phyloP scores from a whole-genome alignment of 139 green algal species.

The Tetradesmus obliquus region DNA sequence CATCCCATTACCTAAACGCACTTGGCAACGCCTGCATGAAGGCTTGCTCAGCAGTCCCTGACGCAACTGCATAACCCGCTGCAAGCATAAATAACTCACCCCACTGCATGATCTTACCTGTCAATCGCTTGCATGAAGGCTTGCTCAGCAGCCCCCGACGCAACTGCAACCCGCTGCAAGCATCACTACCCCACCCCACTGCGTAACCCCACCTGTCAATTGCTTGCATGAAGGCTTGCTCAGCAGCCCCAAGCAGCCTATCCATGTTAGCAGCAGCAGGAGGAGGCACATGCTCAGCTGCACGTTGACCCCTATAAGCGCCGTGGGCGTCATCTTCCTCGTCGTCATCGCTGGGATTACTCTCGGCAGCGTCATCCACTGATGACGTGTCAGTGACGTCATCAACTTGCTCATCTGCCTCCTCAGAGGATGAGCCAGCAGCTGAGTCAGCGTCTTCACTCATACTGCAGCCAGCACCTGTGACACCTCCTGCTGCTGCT shows the following conservation, averaged over 20 bases:
- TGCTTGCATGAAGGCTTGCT: background rate
- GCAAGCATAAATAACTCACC: no score
- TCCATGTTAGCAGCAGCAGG: conserved; percentile 1
- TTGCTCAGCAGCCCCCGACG: background rate
- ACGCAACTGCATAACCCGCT: no score
- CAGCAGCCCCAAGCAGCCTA: background rate
- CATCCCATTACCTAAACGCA: background rate
- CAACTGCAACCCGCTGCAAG: no score
- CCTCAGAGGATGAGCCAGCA: background rate
- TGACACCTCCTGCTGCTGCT: background rate
- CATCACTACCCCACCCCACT: no score
- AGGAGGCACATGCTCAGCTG: background rate
- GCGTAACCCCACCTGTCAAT: background rate
- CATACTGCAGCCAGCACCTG: background rate
- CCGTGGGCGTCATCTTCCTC: background rate
- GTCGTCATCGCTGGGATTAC: background rate
- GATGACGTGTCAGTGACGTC: background rate
- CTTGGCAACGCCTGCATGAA: conserved; percentile 3
- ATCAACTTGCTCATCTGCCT: background rate
- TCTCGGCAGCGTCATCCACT: background rate
- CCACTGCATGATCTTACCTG: background rate
- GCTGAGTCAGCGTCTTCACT: background rate
- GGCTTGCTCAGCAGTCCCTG: background rate
- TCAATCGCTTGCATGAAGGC: conserved; percentile 3
- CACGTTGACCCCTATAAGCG: background rate